phyloP scores from a whole-genome alignment of 2,329 filamentous ascomycete species.

The Botryotinia calthae region DNA sequence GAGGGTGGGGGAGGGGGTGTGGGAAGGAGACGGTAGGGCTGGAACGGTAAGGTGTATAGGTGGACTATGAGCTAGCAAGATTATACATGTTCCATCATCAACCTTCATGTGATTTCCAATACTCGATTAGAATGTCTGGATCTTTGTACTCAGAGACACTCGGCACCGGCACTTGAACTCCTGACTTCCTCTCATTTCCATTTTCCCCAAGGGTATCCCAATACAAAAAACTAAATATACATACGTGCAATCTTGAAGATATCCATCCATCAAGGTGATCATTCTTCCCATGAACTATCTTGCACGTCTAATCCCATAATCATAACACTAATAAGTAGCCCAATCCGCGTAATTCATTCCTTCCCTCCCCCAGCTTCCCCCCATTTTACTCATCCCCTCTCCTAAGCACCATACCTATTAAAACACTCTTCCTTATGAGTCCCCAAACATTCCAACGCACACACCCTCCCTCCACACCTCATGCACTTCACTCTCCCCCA shows the following conservation, averaged over 20 bases:
- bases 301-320: too few species aligned
- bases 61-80: not conserved
- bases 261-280: not conserved
- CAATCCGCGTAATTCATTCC: too few species aligned
- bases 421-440: conserved; percentile 71
- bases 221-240: not conserved
- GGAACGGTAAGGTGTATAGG: not conserved
- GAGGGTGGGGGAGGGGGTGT: too few species aligned
- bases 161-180: not conserved
- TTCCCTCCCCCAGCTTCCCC: rapidly evolving
- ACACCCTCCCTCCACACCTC: conserved; percentile 76
- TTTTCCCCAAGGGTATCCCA: not conserved
- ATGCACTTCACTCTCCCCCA: conserved; percentile 75
- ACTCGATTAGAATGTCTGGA: not conserved
- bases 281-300: not conserved
- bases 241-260: not conserved
- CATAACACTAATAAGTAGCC: too few species aligned
- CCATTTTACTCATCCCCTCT: too few species aligned
- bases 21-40: conserved; percentile 32
- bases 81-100: not conserved
- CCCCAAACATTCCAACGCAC: conserved; percentile 71
- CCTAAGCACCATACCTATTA: conserved; percentile 54
- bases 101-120: too few species aligned
- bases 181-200: not conserved
- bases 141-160: not conserved